Evolutionary conservation across 75 land plant species (phyloP).

Genomic region (Picea glauca): DNA sequence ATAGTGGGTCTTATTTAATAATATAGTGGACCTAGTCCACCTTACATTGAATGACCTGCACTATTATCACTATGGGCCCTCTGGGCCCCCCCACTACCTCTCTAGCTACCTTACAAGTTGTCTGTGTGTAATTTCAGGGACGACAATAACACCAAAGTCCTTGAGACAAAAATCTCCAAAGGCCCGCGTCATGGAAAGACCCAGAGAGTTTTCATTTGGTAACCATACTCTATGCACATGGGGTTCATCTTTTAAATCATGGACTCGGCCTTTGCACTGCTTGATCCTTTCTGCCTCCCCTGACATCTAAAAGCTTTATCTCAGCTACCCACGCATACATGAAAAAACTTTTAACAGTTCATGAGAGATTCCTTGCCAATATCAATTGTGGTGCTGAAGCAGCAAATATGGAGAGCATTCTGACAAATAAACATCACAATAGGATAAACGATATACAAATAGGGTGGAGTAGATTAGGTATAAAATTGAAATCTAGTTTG

Average conservation of each 20-base stretch:
- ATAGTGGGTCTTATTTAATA: too few relatives aligned
- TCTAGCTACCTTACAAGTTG: too few relatives aligned
- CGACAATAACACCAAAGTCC: conserved; percentile 66
- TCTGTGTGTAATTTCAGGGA: conserved; percentile 61
- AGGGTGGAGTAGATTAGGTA: background rate
- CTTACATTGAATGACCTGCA: too few relatives aligned
- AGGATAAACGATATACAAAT: background rate
- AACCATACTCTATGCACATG: conserved; percentile 79
- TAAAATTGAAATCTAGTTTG: background rate
- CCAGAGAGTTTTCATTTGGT: conserved; percentile 67
- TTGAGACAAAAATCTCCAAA: conserved; percentile 85
- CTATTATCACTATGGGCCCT: too few relatives aligned
- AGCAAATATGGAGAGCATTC: background rate
- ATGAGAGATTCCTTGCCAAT: background rate
- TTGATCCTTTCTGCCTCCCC: conserved; percentile 64
- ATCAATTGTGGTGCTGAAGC: background rate
- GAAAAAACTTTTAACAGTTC: background rate
- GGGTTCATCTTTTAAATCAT: conserved; percentile 54
- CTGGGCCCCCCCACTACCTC: too few relatives aligned
- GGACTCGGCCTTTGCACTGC: conserved; percentile 55
- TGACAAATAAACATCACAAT: background rate
- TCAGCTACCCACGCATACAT: background rate
- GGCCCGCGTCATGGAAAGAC: conserved; percentile 93
- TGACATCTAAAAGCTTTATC: conserved; percentile 12
- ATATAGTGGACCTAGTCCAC: too few relatives aligned